Percentiles rank a stretch among this genome's conserved stretches.
Conservation (phyloP, 768 basidiomycete species). For the Hypholoma fasciculare region DNA sequence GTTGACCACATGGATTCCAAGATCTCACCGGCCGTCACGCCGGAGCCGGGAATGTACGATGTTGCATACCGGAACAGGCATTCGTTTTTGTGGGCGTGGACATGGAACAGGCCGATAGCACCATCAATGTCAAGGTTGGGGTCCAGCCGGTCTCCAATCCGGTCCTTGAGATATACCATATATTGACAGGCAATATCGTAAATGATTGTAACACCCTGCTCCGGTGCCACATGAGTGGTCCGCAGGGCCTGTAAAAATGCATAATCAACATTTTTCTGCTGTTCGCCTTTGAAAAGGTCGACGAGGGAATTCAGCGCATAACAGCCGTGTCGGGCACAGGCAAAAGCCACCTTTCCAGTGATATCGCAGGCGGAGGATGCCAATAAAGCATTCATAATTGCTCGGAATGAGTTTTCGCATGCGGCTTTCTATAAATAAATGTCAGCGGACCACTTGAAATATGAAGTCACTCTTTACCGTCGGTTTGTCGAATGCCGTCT, state of each 20-base stretch:
- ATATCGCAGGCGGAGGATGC: no score
- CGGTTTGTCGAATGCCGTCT: no score
- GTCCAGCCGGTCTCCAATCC: background rate
- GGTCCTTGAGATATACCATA: background rate
- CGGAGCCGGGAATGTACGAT: slow-evolving; percentile 9
- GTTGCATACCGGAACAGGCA: slow-evolving; percentile 6
- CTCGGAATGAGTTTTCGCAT: no score
- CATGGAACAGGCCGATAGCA: slow-evolving; percentile 1
- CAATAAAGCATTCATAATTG: no score
- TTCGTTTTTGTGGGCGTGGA: slow-evolving; percentile 6
- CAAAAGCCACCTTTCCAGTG: no score
- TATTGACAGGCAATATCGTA: slow-evolving; percentile 3
- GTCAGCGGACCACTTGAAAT: no score
- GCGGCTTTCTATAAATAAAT: no score
- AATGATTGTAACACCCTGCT: background rate
- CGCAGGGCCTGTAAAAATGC: background rate
- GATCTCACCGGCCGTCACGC: slow-evolving; percentile 5
- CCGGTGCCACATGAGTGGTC: background rate
- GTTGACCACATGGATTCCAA: background rate
- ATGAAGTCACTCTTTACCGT: no score
- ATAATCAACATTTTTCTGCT: slow-evolving; percentile 4
- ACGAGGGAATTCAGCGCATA: no score
- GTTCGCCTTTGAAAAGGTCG: no score
- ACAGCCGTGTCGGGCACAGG: no score
- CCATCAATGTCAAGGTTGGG: background rate